Base-by-base conservation (phyloP, 371 early-diverging fungal genomes). In the Mortierella sp. region DNA sequence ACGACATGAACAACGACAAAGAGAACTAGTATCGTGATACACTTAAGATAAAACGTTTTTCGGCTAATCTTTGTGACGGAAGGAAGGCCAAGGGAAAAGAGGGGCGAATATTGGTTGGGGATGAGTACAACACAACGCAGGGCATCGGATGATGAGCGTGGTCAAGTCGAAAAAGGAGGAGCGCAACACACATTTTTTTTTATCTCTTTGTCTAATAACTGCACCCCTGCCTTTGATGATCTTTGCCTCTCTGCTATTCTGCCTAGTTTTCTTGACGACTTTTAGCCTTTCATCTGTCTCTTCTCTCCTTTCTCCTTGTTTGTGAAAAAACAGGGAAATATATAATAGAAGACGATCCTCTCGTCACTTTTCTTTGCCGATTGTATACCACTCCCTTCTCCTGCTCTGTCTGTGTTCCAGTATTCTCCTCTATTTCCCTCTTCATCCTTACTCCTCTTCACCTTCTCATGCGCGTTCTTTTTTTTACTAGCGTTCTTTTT, bases 21-120 rank as follows among this genome's bases (percentile, higher is more conserved):
- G 37, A 64, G 21, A 19, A 2, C 34, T 14, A 10, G 19, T 19
- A 6, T 31, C 6, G 8, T 24, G 24, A 21, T 6, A 34, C 40
- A 51, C 51, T 46, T 19, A 21, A 21, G 14, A 34, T 21, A 61
- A 61, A 21, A 61, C 21, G 61, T 61, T 61, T 6, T 9, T 40
- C 67, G 67, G 67, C 67, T 67, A 67, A 67, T 67, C 67, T 40
- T 67, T 67, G 34, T 11, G 40, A 21, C 64, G 40, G 24, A 2
- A 31, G 34, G 19, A 1, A n/a, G n/a, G n/a, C n/a, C n/a, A 6
- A 61, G 55, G 9, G 64, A 21, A 61, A 61, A 19, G 19, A 21
- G 67, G 21, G 21, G 67, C 4, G 34, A 19, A 34, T 59, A 31
- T 19, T 61, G 16, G 34, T 61, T 61, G 31, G 16, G 59, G 61